phyloP scores from a whole-genome alignment of 2,329 filamentous ascomycete genomes.

The Fusarium secorum region DNA sequence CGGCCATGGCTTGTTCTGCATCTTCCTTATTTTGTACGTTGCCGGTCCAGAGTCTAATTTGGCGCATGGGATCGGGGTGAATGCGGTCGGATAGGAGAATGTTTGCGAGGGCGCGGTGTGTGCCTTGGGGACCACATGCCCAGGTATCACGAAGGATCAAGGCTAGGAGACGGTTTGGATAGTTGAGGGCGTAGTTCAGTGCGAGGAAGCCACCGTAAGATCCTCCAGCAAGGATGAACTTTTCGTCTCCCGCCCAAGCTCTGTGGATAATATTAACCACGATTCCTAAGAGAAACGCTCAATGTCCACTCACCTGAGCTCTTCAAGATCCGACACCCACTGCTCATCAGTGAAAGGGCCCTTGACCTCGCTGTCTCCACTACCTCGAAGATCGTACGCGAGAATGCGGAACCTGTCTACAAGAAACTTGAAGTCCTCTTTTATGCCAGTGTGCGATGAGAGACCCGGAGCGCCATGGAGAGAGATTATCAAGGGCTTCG shows the following conservation, averaged over 20 bases:
- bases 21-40: background rate
- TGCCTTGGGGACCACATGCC: background rate
- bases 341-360: slow-evolving; percentile 8
- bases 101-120: background rate
- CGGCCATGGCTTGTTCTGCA: background rate
- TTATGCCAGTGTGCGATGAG: background rate
- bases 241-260: background rate
- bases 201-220: slow-evolving; percentile 12
- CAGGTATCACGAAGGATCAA: background rate
- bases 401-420: background rate
- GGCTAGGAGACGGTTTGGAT: background rate
- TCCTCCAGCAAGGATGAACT: slow-evolving; percentile 7
- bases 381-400: slow-evolving; percentile 10
- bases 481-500: background rate
- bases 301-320: background rate
- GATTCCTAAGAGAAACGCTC: accelerated
- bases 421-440: slow-evolving; percentile 4
- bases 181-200: background rate
- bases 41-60: slow-evolving; percentile 7
- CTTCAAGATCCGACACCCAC: slow-evolving; percentile 2
- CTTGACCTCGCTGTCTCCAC: background rate
- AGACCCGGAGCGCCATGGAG: slow-evolving; percentile 6
- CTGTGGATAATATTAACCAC: accelerated
- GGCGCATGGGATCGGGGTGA: background rate
- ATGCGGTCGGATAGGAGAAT: background rate